Conservation (phyloP, 139 green algal species). For the Coccomyxa sp. region DNA sequence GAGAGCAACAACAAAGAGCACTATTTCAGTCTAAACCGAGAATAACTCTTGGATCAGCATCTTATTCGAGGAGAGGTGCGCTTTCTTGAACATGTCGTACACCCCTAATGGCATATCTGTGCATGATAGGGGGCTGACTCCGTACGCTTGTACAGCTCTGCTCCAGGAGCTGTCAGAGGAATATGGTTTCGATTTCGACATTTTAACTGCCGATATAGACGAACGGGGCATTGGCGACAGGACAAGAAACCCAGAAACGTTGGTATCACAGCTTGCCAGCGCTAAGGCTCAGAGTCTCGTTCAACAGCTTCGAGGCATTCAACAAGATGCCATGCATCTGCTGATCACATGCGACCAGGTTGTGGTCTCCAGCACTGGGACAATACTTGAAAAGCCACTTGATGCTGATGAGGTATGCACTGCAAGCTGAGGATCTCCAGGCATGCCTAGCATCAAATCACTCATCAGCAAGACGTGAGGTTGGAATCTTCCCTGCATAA, state of each 20-base stretch:
- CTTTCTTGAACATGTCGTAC: too few relatives aligned
- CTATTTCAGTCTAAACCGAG: too few relatives aligned
- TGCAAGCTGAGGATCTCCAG: background rate
- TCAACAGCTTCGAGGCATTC: background rate
- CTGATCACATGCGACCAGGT: slow-evolving; percentile 79
- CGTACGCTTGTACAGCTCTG: slow-evolving; percentile 6
- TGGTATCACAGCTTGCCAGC: slow-evolving; percentile 65
- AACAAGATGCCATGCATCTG: slow-evolving; percentile 41
- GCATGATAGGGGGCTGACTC: too few relatives aligned
- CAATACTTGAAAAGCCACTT: slow-evolving; percentile 75
- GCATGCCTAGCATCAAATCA: background rate
- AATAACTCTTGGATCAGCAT: too few relatives aligned
- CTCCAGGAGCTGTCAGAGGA: slow-evolving; percentile 45
- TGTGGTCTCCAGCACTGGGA: slow-evolving; percentile 59
- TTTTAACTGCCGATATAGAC: slow-evolving; percentile 66
- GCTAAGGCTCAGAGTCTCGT: slow-evolving; percentile 50
- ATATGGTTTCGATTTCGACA: slow-evolving; percentile 43
- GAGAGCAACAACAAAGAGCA: too few relatives aligned
- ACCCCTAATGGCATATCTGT: too few relatives aligned
- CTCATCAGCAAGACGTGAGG: too few relatives aligned
- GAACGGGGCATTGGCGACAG: slow-evolving; percentile 68
- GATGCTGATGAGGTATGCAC: slow-evolving; percentile 38
- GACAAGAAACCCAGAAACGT: slow-evolving; percentile 32
- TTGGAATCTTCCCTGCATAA: too few relatives aligned
- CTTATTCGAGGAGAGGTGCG: too few relatives aligned